A percentile compares a stretch with the other conserved stretches of the same genome.
phyloP scores from a whole-genome alignment of 2,329 filamentous ascomycete species.

The Nemania bipapillata region DNA sequence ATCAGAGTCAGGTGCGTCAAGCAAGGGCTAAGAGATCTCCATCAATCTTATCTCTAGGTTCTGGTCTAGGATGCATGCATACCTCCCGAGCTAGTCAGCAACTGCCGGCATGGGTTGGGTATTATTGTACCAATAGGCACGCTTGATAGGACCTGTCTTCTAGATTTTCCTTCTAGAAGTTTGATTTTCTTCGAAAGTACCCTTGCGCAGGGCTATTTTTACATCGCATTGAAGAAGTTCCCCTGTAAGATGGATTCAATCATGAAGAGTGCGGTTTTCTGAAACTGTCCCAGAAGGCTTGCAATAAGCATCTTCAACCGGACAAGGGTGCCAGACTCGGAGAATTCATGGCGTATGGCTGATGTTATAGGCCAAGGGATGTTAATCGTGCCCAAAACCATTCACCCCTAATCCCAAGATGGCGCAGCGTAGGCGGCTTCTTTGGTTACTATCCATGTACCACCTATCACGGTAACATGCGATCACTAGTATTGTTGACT shows the following conservation, averaged over 20 bases:
- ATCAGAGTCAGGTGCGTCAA: neutral
- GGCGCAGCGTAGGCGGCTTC: neutral
- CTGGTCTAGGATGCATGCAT: neutral
- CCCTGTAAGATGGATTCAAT: neutral
- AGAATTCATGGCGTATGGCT: slow-evolving; percentile 5
- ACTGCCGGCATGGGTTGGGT: slow-evolving; percentile 13
- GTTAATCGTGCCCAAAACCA: slow-evolving; percentile 7
- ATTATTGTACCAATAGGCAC: neutral
- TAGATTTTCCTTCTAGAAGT: slow-evolving; percentile 6
- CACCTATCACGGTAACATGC: neutral
- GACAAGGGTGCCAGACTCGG: neutral
- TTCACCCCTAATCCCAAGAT: neutral
- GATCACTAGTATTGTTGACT: neutral
- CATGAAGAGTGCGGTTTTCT: neutral
- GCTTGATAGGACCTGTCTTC: neutral
- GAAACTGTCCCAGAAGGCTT: neutral
- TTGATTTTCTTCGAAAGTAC: slow-evolving; percentile 1
- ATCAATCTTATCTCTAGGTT: neutral
- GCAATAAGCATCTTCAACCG: neutral
- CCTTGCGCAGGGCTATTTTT: neutral
- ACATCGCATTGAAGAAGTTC: neutral
- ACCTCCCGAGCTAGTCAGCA: neutral
- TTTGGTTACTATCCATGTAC: neutral
- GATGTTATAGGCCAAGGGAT: slow-evolving; percentile 15
- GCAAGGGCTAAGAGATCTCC: neutral